Evolutionary conservation across 192 early-diverging fungal species (phyloP), one percentile per base, ranked within the genome.

Genomic region (Coemansia asiatica): DNA sequence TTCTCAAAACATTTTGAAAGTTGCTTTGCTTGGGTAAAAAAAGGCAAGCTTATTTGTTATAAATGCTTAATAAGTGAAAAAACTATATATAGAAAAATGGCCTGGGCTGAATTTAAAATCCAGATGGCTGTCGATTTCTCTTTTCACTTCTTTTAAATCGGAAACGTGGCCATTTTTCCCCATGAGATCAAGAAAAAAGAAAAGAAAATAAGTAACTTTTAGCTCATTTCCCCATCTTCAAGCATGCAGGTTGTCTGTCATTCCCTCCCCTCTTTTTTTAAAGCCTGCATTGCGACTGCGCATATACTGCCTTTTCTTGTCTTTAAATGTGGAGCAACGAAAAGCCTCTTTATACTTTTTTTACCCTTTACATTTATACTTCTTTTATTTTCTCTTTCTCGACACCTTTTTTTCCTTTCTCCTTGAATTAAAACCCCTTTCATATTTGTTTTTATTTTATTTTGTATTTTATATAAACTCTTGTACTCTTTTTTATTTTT

Each of bases 301-400:
- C 49, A 26, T 56, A n/a, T 26, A 56, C 54, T 29, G 27, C 16
- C n/a, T 29, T 56, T 56, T 44, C 40, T 44, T 19, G 27, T 19
- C 54, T 29, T 29, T 21, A 2, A 13, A 15, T 56, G 26, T 56
- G 54, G 54, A 56, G 57, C 31, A 40, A 57, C n/a, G 19, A 40
- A 26, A 59, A 59, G 57, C 57, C 36, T 40, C 36, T 22, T 35
- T 40, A 7, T 53, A 15, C 22, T 53, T 53, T 22, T 23, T 22
- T 53, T 53, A 3, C 50, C 15, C 50, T 22, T 6, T 53, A 31
- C 33, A 36, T 29, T 51, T 61, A 36, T 50, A 31, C 33, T 61
- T 29, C 38, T 61, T 50, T 50, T 51, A 18, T 33, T 49, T 56
- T 60, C 26, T 28, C 15, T 67, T 67, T 38, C 21, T 53, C 49